Percentiles rank a stretch among this genome's conserved stretches.
Conservation (phyloP, 2,329 filamentous ascomycete species). For the Ceratocystis destructans region DNA sequence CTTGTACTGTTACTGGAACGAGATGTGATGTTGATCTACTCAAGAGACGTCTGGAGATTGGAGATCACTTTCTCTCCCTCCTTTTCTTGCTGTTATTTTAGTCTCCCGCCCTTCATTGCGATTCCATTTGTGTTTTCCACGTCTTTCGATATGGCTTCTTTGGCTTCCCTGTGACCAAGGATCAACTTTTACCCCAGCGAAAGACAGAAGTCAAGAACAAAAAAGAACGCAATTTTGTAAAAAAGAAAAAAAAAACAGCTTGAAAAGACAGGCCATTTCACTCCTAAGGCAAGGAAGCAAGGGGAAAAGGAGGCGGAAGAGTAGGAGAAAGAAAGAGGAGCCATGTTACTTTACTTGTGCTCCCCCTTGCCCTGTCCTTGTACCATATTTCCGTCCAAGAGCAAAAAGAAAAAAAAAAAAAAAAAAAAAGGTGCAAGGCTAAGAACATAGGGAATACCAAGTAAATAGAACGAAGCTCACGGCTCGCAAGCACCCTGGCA, state of each 20-base stretch:
- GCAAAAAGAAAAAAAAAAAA: not conserved
- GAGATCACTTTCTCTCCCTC: not conserved
- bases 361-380: too few relatives aligned
- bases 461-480: too few relatives aligned
- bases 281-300: not conserved
- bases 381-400: too few relatives aligned
- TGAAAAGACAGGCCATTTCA: too few relatives aligned
- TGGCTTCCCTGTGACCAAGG: not conserved
- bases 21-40: not conserved
- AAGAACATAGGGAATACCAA: not conserved
- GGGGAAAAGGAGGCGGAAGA: not conserved
- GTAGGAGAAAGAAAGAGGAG: not conserved
- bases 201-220: not conserved
- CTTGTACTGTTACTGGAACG: not conserved
- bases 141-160: not conserved
- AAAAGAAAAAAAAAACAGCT: too few relatives aligned
- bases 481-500: not conserved
- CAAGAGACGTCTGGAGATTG: not conserved
- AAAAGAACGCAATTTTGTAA: not conserved
- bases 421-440: not conserved
- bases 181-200: conserved; percentile 1
- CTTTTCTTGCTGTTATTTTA: not conserved
- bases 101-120: too few relatives aligned
- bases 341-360: not conserved
- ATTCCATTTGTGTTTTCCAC: not conserved